A percentile compares a stretch with the other conserved stretches of the same genome.
Evolutionary conservation across 495 filamentous ascomycete genomes (phyloP).

Genomic region (Bryoglossum gracile): DNA sequence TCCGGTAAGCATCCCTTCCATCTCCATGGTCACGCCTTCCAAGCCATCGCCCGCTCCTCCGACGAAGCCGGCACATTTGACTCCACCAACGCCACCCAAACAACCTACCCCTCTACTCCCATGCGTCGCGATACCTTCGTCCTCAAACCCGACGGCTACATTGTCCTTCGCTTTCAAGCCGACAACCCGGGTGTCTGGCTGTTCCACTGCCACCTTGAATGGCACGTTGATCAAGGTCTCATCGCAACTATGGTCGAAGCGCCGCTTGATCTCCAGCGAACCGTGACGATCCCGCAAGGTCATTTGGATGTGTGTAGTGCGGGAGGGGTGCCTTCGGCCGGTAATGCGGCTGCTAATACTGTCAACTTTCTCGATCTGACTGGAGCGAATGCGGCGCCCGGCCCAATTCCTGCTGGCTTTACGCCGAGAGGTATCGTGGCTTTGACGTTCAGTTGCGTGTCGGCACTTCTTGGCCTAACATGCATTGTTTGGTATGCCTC

Average conservation of each 20-base stretch:
- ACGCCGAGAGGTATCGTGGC: constrained; percentile 65
- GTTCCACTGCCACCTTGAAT: constrained; percentile 38
- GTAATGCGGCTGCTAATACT: constrained; percentile 73
- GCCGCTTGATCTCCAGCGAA: constrained; percentile 52
- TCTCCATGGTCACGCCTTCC: constrained; percentile 46
- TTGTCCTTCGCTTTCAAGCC: constrained; percentile 57
- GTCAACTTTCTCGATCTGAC: constrained; percentile 54
- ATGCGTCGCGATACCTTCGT: constrained; percentile 49
- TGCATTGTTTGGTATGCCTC: constrained; percentile 62
- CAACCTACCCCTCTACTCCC: constrained; percentile 21
- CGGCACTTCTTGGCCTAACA: constrained; percentile 64
- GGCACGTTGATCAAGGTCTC: constrained; percentile 32
- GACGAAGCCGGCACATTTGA: constrained; percentile 11
- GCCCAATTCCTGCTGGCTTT: constrained; percentile 61
- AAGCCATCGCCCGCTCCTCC: constrained; percentile 51
- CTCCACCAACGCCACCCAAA: neutral
- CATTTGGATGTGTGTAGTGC: constrained; percentile 57
- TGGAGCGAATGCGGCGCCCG: constrained; percentile 50
- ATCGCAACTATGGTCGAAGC: constrained; percentile 42
- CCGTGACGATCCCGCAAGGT: constrained; percentile 52
- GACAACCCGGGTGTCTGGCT: constrained; percentile 48
- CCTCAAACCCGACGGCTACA: constrained; percentile 43
- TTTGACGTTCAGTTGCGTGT: constrained; percentile 61
- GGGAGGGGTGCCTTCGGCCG: constrained; percentile 38
- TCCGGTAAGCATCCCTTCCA: constrained; percentile 40